phyloP scores from a whole-genome alignment of 768 basidiomycete genomes.

The Tricholoma bakamatsutake region DNA sequence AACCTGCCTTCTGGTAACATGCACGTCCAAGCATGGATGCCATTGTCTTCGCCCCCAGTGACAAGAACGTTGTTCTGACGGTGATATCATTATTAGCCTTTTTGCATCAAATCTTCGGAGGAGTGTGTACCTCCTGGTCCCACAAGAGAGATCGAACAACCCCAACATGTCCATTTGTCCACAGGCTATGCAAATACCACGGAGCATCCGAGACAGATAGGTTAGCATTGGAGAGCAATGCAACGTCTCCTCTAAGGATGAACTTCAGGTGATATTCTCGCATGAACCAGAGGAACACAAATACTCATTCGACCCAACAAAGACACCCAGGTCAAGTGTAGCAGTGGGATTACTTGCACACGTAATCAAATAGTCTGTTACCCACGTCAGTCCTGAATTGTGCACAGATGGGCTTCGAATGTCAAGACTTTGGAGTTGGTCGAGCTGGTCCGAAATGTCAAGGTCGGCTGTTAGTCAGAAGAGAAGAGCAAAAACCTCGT shows the following conservation, averaged over 20 bases:
- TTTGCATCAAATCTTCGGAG: neutral
- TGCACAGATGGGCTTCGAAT: conserved; percentile 64
- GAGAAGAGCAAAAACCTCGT: conserved; percentile 41
- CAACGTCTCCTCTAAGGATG: conserved; percentile 47
- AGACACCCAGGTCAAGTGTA: conserved; percentile 41
- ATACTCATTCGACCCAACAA: conserved; percentile 73
- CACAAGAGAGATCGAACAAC: conserved; percentile 50
- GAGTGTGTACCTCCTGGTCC: conserved; percentile 43
- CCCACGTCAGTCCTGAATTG: conserved; percentile 53
- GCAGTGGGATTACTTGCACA: conserved; percentile 33
- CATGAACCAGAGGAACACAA: conserved; percentile 13
- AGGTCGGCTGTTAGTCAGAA: neutral
- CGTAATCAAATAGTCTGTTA: conserved; percentile 72
- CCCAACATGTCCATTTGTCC: conserved; percentile 51
- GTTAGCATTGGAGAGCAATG: conserved; percentile 43
- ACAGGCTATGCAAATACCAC: conserved; percentile 48
- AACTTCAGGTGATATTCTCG: neutral
- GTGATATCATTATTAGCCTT: neutral
- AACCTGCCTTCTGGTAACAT: conserved; percentile 6
- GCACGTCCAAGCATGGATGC: conserved; percentile 36
- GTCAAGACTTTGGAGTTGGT: conserved; percentile 48
- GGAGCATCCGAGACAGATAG: conserved; percentile 29
- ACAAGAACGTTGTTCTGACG: conserved; percentile 34
- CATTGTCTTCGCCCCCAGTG: conserved; percentile 48
- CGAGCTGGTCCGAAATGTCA: conserved; percentile 41